Evolutionary conservation across 805 yeast genomes (phyloP), one percentile per base, ranked within the genome.

Genomic region (Wickerhamiella kurtzmanii): DNA sequence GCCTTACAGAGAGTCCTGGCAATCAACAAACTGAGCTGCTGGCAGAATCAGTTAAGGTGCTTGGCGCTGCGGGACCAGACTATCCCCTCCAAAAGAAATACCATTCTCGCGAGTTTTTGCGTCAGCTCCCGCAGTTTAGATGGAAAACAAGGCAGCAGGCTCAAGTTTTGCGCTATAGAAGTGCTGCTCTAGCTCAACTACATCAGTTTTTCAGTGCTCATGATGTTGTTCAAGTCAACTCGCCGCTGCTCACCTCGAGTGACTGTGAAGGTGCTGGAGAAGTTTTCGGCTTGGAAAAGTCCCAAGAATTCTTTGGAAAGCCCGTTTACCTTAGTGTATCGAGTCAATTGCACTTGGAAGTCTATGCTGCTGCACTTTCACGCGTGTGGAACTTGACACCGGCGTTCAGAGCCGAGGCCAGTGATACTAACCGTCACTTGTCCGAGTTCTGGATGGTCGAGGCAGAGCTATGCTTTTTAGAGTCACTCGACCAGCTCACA

Each of bases 231-330:
- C 88, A 85, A 65, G 86, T 84, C 0, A 70, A 79, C 21, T 94
- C 97, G 2, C 98, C 99, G 5, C 56, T 89, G 11, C 65, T 89
- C 19, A 92, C 98, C 0, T 70, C 84, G 9, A 77, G 94, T 1
- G 98, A 92, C 61, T 89, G 97, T 60, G 99, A 92, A 65, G 97
- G 98, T 16, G 96, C 95, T 2, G 97, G 97, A 3, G 97, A 92
- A 60, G 75, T 83, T 51, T 92, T 92, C 54, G 66, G 65, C 41
- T 65, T 88, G 9, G 71, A 68, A 40, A 64, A 69, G 1, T 68
- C 64, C 43, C 53, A 73, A 1, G 60, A 57, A 45, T 57, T 57
- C 37, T 84, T 82, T 57, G 85, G 80, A 1, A 74, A 74, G 48
- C 69, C 73, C 2, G 74, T 89, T 0, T 85, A 72, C 54, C 66